Base-by-base conservation (phyloP, 2,329 filamentous ascomycete genomes). In the Phoma herbarum region DNA sequence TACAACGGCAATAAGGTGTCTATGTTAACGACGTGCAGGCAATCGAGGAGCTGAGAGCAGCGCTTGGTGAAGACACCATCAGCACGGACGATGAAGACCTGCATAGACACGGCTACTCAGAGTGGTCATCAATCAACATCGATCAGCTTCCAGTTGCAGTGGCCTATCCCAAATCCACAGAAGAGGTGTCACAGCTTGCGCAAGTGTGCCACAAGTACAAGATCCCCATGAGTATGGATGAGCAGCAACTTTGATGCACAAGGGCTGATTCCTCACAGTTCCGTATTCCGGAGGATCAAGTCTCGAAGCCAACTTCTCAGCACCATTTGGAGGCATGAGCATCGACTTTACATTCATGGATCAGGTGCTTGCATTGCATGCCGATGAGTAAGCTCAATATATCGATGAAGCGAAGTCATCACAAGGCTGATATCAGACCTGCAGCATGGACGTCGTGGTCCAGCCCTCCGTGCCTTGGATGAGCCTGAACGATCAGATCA, bases 401-500 rank as follows among this genome's bases (percentile, higher is more conserved):
- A 52, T 31, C n/a, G 18, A 16, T 28, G 39, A 29, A n/a, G 37
- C 29, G 5, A 11, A 20, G 12, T 12, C 20, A 10, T 26, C n/a
- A 31, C 25, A 25, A 25, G 16, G 54, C 68, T 76, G 59, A 75
- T 63, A 22, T 63, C 37, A 54, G 37, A 37, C 25, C 1, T 39
- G 39, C 44, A 85, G 75, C 74, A 92, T 97, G 90, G 93, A 97
- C 68, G 84, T 97, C 48, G 91, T 96, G 4, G 92, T 97, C 3
- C 93, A 97, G 75, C 93, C 93, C 3, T 91, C 90, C 7, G 89
- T 97, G 10, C 89, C 90, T n/a, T 97, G 93, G 93, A 93, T 96
- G 84, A 87, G 90, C 51, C 80, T 97, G 57, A 97, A 97, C 69
- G 87, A 90, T 64, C 83, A 87, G 47, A 87, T 90, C 70, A 86